Evolutionary conservation across 2,329 filamentous ascomycete genomes (phyloP).

Genomic region (Madurella mycetomatis): DNA sequence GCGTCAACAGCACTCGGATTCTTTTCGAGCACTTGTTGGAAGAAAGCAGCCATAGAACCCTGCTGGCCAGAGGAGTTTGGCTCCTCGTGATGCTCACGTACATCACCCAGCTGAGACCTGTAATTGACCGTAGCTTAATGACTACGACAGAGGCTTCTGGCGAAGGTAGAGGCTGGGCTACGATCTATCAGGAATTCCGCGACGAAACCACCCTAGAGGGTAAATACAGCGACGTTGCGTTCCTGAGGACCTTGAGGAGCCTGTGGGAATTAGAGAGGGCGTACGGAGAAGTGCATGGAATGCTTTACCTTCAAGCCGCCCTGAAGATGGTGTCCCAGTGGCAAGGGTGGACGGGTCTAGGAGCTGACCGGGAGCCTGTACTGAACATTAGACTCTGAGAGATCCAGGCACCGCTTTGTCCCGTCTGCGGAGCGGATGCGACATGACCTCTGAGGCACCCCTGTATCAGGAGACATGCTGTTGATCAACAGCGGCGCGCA

Average conservation of each 20-base stretch:
- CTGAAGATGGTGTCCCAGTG: conserved; percentile 25
- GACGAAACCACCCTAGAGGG: neutral
- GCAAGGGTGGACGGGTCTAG: conserved; percentile 25
- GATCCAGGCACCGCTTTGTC: neutral
- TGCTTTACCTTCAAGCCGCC: conserved; percentile 17
- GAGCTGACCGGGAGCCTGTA: conserved; percentile 16
- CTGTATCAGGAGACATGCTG: neutral
- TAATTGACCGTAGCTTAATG: conserved; percentile 21
- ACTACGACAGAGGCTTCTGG: conserved; percentile 1
- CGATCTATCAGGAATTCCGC: conserved; percentile 8
- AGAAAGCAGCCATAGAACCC: conserved; percentile 3
- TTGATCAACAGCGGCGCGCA: neutral
- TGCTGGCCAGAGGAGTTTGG: conserved; percentile 24
- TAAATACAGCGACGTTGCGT: conserved; percentile 3
- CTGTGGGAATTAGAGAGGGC: conserved; percentile 15
- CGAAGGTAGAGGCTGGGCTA: conserved; percentile 13
- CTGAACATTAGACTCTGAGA: conserved; percentile 26
- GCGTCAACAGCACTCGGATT: conserved; percentile 22
- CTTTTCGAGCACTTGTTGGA: conserved; percentile 18
- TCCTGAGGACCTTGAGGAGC: conserved; percentile 19
- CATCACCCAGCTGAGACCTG: conserved; percentile 28
- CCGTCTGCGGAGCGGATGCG: neutral
- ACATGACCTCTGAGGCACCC: neutral
- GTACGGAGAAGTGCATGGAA: conserved; percentile 6
- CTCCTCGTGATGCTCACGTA: conserved; percentile 25